Evolutionary conservation across 192 early-diverging fungal genomes (phyloP).

Genomic region (Coemansia sp.): DNA sequence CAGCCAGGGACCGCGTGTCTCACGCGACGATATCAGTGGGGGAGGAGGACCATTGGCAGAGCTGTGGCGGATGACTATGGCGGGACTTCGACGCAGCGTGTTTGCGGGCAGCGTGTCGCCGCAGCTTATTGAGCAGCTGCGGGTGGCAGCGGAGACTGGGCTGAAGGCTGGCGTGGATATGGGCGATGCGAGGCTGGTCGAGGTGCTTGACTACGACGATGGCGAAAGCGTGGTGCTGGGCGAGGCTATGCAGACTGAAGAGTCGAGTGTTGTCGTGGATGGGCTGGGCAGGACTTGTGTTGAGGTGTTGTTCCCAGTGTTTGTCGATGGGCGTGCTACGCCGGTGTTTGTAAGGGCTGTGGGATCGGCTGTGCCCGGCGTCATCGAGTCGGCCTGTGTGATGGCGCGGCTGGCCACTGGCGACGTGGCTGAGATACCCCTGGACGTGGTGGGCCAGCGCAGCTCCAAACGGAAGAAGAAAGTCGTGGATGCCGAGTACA

Average conservation of each 20-base stretch:
- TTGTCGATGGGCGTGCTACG: conserved; percentile 19
- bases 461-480: background rate
- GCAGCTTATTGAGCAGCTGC: conserved; percentile 8
- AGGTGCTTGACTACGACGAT: background rate
- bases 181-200: background rate
- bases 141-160: background rate
- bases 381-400: conserved; percentile 9
- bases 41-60: background rate
- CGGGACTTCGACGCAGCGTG: background rate
- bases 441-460: background rate
- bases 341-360: conserved; percentile 26
- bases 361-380: background rate
- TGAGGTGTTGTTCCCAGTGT: conserved; percentile 40
- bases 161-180: background rate
- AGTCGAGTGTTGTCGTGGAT: background rate
- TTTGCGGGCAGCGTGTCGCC: background rate
- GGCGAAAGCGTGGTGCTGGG: conserved; percentile 19
- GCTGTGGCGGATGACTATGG: background rate
- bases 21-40: background rate
- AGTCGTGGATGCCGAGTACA: conserved; percentile 47
- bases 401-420: conserved; percentile 16
- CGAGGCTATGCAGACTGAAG: conserved; percentile 22
- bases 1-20: background rate
- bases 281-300: background rate
- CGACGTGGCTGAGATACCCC: conserved; percentile 11